These are phyloP conservation scores for Yamadazyma kanchanaburiensis DNA, from an alignment of 1,139 yeast species.

Conservation along the genomic window DNA sequence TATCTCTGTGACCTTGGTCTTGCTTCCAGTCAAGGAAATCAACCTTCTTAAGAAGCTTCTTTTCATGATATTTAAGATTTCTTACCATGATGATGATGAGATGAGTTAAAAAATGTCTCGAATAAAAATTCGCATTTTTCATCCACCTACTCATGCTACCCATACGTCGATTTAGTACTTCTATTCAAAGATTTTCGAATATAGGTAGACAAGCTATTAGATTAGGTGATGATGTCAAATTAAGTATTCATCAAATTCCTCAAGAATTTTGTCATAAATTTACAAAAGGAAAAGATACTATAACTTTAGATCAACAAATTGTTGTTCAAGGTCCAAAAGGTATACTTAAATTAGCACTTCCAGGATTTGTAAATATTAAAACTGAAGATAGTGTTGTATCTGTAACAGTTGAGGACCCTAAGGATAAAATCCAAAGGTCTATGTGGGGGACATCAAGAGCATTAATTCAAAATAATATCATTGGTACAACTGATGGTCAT, in stretches of 20 bases:
- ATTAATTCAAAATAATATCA: slow-evolving; percentile 68
- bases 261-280: slow-evolving; percentile 50
- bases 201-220: slow-evolving; percentile 42
- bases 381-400: slow-evolving; percentile 33
- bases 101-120: too few species aligned
- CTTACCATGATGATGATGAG: slow-evolving; percentile 64
- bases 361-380: slow-evolving; percentile 61
- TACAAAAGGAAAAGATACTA: slow-evolving; percentile 63
- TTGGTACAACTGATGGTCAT: slow-evolving; percentile 93
- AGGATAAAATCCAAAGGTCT: slow-evolving; percentile 67
- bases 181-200: too few species aligned
- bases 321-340: slow-evolving; percentile 86
- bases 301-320: slow-evolving; percentile 58
- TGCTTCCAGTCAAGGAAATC: slow-evolving; percentile 98
- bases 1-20: slow-evolving; percentile 91
- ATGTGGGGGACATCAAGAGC: slow-evolving; percentile 97
- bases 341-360: slow-evolving; percentile 56
- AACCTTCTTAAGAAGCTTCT: slow-evolving; percentile 89
- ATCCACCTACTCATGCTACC: too few species aligned
- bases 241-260: slow-evolving; percentile 36
- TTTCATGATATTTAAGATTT: slow-evolving; percentile 90
- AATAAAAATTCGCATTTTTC: not conserved
- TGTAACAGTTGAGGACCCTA: slow-evolving; percentile 57
- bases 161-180: too few species aligned
- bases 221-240: slow-evolving; percentile 29